These are phyloP conservation scores for Trichomonascaceae sp. DNA, from an alignment of 1,139 yeast genomes.

Conservation along the genomic window DNA sequence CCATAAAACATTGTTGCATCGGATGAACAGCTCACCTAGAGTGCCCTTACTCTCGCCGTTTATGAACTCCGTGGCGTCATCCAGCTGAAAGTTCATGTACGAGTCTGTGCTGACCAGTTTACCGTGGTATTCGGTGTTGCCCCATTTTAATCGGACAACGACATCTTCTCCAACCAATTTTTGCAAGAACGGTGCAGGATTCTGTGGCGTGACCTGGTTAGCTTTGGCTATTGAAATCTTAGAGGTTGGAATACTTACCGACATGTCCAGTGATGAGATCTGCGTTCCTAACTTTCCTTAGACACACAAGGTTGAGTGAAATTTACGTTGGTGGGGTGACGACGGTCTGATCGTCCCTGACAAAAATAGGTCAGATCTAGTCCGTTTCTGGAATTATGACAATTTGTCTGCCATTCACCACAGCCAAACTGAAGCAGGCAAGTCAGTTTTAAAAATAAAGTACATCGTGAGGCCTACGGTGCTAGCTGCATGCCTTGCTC, in stretches of 20 bases:
- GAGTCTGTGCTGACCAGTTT: slow-evolving; percentile 72
- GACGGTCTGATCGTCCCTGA: too few species aligned
- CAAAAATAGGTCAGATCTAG: too few species aligned
- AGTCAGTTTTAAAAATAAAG: too few species aligned
- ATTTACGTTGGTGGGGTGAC: too few species aligned
- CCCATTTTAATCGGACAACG: slow-evolving; percentile 86
- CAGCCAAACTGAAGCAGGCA: too few species aligned
- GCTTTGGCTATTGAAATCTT: not conserved
- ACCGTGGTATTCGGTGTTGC: slow-evolving; percentile 81
- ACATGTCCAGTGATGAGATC: not conserved
- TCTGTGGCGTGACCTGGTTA: slow-evolving; percentile 52
- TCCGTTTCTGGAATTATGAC: too few species aligned
- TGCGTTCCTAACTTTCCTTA: too few species aligned
- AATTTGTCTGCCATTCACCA: too few species aligned
- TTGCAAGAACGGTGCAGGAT: slow-evolving; percentile 84
- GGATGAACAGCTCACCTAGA: slow-evolving; percentile 72
- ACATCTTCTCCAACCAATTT: slow-evolving; percentile 58
- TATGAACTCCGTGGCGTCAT: slow-evolving; percentile 52
- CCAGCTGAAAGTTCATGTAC: slow-evolving; percentile 80
- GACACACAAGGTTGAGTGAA: too few species aligned
- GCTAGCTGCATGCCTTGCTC: too few species aligned
- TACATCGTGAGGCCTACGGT: too few species aligned
- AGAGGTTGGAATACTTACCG: not conserved
- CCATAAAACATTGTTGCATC: slow-evolving; percentile 38
- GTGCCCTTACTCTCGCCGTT: slow-evolving; percentile 41